A percentile compares a stretch with the other conserved stretches of the same genome.
Conservation (phyloP, 108 stramenopile genomes). For the Conticribra guillardii region DNA sequence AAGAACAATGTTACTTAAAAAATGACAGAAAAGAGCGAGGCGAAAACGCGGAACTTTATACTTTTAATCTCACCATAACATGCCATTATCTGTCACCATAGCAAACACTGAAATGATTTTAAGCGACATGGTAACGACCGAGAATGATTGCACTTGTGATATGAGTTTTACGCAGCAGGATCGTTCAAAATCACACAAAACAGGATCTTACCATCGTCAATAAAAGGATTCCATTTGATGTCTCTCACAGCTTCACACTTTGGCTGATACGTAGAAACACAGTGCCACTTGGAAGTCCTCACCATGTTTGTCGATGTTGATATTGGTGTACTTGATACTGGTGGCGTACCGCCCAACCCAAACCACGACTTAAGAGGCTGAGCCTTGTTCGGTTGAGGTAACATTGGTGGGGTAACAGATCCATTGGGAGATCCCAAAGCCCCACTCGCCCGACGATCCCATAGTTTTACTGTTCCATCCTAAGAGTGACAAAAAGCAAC, state of each 20-base stretch:
- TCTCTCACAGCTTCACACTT: conserved; percentile 86
- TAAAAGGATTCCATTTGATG: conserved; percentile 73
- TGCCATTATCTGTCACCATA: conserved; percentile 75
- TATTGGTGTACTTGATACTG: conserved; percentile 14
- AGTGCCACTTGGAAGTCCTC: conserved; percentile 58
- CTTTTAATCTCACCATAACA: too few relatives aligned
- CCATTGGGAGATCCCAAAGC: conserved; percentile 3
- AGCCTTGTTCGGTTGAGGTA: background rate
- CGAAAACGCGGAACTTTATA: too few relatives aligned
- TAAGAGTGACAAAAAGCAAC: too few relatives aligned
- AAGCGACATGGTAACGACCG: background rate
- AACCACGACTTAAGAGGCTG: conserved; percentile 21
- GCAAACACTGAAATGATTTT: conserved; percentile 62
- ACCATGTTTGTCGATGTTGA: conserved; percentile 11
- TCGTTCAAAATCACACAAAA: background rate
- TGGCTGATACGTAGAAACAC: conserved; percentile 66
- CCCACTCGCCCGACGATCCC: conserved; percentile 54
- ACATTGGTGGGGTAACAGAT: conserved; percentile 7
- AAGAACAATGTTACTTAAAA: too few relatives aligned
- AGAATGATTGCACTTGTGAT: too few relatives aligned
- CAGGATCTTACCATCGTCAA: conserved; percentile 53
- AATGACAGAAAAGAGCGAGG: too few relatives aligned
- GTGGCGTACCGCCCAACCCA: conserved; percentile 36
- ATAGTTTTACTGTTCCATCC: conserved; percentile 65
- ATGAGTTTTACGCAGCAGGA: background rate